phyloP scores from a whole-genome alignment of 192 early-diverging fungal species.

The Funneliformis mosseae region DNA sequence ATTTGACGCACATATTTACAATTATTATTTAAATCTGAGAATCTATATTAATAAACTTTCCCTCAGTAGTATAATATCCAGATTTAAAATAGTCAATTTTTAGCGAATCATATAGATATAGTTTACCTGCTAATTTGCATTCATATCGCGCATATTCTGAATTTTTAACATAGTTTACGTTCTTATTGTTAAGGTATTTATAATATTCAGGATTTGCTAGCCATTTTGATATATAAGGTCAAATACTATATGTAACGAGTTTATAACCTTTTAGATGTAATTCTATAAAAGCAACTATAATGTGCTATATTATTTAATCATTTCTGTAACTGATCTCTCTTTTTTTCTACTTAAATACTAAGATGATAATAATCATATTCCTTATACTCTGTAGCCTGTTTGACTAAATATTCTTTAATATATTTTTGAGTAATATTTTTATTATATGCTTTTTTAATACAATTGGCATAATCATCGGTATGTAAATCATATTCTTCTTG shows the following conservation, averaged over 20 bases:
- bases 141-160: not conserved
- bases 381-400: not conserved
- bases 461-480: too few species aligned
- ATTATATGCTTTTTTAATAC: too few species aligned
- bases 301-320: too few species aligned
- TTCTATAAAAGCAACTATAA: too few species aligned
- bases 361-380: not conserved
- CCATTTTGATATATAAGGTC: not conserved
- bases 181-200: not conserved
- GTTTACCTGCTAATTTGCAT: not conserved
- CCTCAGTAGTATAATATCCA: not conserved
- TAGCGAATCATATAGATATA: constrained; percentile 3
- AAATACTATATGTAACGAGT: not conserved
- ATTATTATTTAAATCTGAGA: too few species aligned
- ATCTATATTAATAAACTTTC: not conserved
- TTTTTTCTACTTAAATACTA: not conserved
- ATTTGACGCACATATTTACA: not conserved
- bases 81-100: constrained; percentile 5
- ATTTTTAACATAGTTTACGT: not conserved
- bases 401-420: too few species aligned
- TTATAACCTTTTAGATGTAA: not conserved
- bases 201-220: constrained; percentile 13
- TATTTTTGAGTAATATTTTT: too few species aligned
- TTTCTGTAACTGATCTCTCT: not conserved
- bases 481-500: not conserved